Conservation (phyloP, 2,329 filamentous ascomycete species). For the Fusarium coicis region DNA sequence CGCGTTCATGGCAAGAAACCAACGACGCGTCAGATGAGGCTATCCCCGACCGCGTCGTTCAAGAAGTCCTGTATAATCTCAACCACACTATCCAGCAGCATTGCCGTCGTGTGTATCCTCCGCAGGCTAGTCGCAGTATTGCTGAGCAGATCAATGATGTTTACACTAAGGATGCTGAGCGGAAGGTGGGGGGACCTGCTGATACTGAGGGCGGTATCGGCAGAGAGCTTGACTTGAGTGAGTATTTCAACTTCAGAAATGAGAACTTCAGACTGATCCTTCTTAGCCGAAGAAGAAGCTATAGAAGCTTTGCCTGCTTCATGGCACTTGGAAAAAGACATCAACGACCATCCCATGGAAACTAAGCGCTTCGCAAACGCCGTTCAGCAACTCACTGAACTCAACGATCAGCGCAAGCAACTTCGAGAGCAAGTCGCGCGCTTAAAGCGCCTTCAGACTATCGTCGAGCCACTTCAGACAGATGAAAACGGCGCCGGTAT, state of each 20-base stretch:
- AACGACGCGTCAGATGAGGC: conserved; percentile 56
- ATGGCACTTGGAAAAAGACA: conserved; percentile 58
- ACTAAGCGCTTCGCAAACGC: conserved; percentile 63
- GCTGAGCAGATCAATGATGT: conserved; percentile 77
- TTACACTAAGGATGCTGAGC: conserved; percentile 64
- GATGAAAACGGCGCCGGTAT: conserved; percentile 52
- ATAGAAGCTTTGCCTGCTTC: conserved; percentile 59
- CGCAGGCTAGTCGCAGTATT: conserved; percentile 75
- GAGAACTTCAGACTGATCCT: not conserved
- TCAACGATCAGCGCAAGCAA: conserved; percentile 55
- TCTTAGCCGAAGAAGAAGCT: conserved; percentile 53
- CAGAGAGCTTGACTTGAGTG: conserved; percentile 59
- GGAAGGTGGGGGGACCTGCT: conserved; percentile 49
- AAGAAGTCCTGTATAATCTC: conserved; percentile 67
- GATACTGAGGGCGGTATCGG: conserved; percentile 52
- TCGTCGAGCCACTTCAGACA: conserved; percentile 58
- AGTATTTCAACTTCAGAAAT: conserved; percentile 5
- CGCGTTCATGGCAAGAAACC: conserved; percentile 61
- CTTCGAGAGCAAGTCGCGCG: conserved; percentile 56
- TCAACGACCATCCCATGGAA: conserved; percentile 55
- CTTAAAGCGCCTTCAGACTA: conserved; percentile 59
- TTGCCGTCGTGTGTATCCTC: conserved; percentile 71
- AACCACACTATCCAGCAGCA: conserved; percentile 74
- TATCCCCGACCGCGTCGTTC: conserved; percentile 61
- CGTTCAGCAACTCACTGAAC: conserved; percentile 59